Base-by-base conservation (phyloP, 805 yeast genomes). In the Candida railenensis region DNA sequence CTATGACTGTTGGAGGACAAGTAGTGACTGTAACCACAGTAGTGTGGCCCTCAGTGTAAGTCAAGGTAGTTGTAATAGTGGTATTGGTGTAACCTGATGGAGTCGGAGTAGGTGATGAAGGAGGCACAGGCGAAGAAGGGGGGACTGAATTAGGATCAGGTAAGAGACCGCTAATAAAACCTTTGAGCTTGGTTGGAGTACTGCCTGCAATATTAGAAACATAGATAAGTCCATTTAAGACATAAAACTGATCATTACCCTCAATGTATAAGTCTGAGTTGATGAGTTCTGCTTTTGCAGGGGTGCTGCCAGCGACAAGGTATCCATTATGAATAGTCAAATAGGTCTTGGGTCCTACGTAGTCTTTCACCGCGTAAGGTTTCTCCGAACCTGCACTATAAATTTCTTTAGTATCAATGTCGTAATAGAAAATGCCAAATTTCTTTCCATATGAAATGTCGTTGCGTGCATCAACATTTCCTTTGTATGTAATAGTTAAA, bases 401-500 rank as follows among this genome's bases (percentile, higher is more conserved):
- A 18, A 55, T 50, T 5, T 32, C 16, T 16, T 18, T 37, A 4
- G 18, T 28, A 2, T 37, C 42, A 7, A 48, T 50, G 25, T 58
- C 58, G 52, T 61, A 66, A 40, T 50, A 42, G 25, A 61, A 51
- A 11, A 48, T 48, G 21, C 49, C 53, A 34, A 63, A 54, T 20
- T 43, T 46, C 14, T 47, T 34, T 18, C 62, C 62, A 38, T 67
- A 48, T 59, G 67, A 65, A 30, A 69, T 52, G 58, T 72, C 75
- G 61, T 65, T 58, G 48, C 71, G 55, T 44, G 69, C 79, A 44
- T 79, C 79, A 53, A n/a, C n/a, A n/a, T n/a, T n/a, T n/a, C 78
- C 79, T 54, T 68, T 74, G 53, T 73, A 79, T 34, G 47, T 47
- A 32, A 62, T 47, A 41, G 56, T 48, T 34, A 71, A 47, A 39